Percentiles rank a stretch among this genome's conserved stretches.
phyloP scores from a whole-genome alignment of 139 green algal genomes.

The Zygnema cylindricum region DNA sequence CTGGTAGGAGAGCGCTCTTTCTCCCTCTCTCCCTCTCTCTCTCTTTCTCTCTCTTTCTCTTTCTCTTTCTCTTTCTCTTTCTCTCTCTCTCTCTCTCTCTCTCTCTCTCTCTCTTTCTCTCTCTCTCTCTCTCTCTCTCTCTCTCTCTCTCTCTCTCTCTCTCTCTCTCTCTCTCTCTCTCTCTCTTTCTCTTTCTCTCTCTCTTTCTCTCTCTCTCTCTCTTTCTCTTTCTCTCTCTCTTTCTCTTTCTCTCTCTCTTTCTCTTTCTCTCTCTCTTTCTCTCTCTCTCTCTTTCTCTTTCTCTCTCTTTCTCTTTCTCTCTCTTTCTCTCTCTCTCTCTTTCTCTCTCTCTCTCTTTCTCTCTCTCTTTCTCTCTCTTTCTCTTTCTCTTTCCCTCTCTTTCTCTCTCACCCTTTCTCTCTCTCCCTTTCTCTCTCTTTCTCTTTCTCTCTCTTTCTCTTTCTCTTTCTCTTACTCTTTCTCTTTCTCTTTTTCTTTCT shows the following conservation, averaged over 20 bases:
- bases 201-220: neutral
- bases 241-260: neutral
- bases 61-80: neutral
- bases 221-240: neutral
- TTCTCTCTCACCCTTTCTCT: neutral
- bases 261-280: neutral
- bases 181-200: neutral
- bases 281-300: neutral
- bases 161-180: neutral
- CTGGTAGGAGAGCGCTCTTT: neutral
- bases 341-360: neutral
- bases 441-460: constrained; percentile 3
- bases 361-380: neutral
- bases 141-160: neutral
- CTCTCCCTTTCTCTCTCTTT: neutral
- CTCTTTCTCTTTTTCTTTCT: neutral
- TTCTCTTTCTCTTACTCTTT: neutral
- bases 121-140: neutral
- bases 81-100: neutral
- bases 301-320: neutral
- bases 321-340: neutral
- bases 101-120: neutral
- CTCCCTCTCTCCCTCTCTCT: neutral
- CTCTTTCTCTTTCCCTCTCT: too few relatives aligned
- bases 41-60: constrained; percentile 8